Percentiles rank a stretch among this genome's conserved stretches.
These are phyloP conservation scores for Knoxdaviesia proteae DNA, from an alignment of 2,329 filamentous ascomycete genomes.

Conservation along the genomic window DNA sequence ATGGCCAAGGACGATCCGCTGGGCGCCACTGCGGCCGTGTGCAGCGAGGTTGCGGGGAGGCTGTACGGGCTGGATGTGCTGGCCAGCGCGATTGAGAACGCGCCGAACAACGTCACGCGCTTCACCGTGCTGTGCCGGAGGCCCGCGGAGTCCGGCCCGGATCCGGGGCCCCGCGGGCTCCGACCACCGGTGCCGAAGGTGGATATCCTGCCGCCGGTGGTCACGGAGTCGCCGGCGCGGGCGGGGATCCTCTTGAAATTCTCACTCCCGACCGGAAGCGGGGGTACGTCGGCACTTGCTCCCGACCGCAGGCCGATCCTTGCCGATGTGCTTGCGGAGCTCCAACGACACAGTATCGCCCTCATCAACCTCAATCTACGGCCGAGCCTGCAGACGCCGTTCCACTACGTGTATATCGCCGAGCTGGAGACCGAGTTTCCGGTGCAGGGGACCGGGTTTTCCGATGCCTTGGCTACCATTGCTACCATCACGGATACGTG, in stretches of 20 bases:
- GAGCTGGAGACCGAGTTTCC: slow-evolving; percentile 51
- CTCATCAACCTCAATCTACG: slow-evolving; percentile 79
- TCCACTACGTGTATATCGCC: slow-evolving; percentile 90
- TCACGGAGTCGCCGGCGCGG: slow-evolving; percentile 33
- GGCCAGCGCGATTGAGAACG: slow-evolving; percentile 49
- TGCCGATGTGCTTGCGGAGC: no score
- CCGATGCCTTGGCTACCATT: no score
- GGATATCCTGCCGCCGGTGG: slow-evolving; percentile 2
- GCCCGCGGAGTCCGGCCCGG: slow-evolving; percentile 4
- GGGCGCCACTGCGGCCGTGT: slow-evolving; percentile 54
- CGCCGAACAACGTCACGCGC: slow-evolving; percentile 54
- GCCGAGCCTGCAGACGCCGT: slow-evolving; percentile 52
- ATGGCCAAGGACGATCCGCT: slow-evolving; percentile 40
- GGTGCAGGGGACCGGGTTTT: no score
- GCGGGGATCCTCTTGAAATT: no score
- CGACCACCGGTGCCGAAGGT: neutral
- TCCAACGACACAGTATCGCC: neutral
- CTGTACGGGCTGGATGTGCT: slow-evolving; percentile 49
- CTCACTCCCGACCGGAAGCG: no score
- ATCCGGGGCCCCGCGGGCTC: neutral
- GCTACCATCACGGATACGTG: no score
- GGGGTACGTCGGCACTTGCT: no score
- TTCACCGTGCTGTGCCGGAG: slow-evolving; percentile 45
- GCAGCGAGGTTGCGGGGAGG: slow-evolving; percentile 51
- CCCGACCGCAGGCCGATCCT: no score